Evolutionary conservation across 345 rosid species (phyloP).

Genomic region (Cardiospermum halicacabum): DNA sequence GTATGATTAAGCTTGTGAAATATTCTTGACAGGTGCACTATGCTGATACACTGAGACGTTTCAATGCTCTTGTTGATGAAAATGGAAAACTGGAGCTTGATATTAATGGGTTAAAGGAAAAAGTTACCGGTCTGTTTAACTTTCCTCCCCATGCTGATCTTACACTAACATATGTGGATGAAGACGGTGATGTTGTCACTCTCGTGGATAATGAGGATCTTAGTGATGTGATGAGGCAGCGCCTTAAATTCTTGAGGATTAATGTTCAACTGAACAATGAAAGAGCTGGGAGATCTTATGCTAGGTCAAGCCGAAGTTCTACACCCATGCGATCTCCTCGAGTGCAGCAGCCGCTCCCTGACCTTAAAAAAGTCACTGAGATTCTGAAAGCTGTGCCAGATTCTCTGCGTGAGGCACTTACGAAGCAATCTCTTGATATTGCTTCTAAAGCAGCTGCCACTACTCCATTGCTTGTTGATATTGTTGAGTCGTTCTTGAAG

Average conservation of each 20-base stretch:
- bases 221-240: slow-evolving; percentile 60
- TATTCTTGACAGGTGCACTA: slow-evolving; percentile 52
- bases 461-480: slow-evolving; percentile 31
- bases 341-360: slow-evolving; percentile 32
- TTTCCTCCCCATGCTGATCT: slow-evolving; percentile 50
- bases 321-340: slow-evolving; percentile 45
- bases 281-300: slow-evolving; percentile 22
- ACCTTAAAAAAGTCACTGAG: slow-evolving; percentile 44
- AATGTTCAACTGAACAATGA: slow-evolving; percentile 39
- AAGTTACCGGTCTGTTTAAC: slow-evolving; percentile 53
- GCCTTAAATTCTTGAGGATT: slow-evolving; percentile 67
- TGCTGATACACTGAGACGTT: slow-evolving; percentile 75
- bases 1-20: slow-evolving; percentile 1
- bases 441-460: slow-evolving; percentile 50
- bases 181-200: slow-evolving; percentile 82
- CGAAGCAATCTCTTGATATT: slow-evolving; percentile 51
- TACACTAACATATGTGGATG: slow-evolving; percentile 70
- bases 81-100: slow-evolving; percentile 64
- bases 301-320: slow-evolving; percentile 51
- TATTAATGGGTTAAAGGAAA: slow-evolving; percentile 54
- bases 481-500: slow-evolving; percentile 40
- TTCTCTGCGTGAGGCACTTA: slow-evolving; percentile 43
- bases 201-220: slow-evolving; percentile 78
- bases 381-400: slow-evolving; percentile 58
- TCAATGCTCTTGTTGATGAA: slow-evolving; percentile 48